These are phyloP conservation scores for Centrapalus pauciflorus DNA, from an alignment of 129 eudicot species.

Conservation along the genomic window DNA sequence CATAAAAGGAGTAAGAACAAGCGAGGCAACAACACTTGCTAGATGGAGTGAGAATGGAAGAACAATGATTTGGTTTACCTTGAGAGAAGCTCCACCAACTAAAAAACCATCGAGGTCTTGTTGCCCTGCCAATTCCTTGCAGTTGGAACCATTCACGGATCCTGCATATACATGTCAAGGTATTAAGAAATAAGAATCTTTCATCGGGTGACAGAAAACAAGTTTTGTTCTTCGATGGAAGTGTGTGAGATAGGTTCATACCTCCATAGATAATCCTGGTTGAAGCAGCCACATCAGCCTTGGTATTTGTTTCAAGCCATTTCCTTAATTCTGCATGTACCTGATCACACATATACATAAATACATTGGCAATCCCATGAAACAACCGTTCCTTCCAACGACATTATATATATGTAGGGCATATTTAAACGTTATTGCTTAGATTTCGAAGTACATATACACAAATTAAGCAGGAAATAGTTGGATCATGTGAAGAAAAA, in stretches of 20 bases:
- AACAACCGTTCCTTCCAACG: too few relatives aligned
- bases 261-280: constrained; percentile 71
- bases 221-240: too few relatives aligned
- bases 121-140: constrained; percentile 63
- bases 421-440: neutral
- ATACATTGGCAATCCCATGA: neutral
- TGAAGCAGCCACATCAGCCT: constrained; percentile 54
- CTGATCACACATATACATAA: too few relatives aligned
- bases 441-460: neutral
- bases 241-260: constrained; percentile 10
- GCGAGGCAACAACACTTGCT: neutral
- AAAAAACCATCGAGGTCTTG: constrained; percentile 69
- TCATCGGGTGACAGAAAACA: neutral
- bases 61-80: constrained; percentile 24
- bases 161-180: too few relatives aligned
- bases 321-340: constrained; percentile 59
- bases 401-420: neutral
- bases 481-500: neutral
- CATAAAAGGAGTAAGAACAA: neutral
- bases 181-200: neutral
- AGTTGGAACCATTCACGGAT: constrained; percentile 61
- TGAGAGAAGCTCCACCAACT: constrained; percentile 71
- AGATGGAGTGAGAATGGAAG: neutral
- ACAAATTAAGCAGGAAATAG: neutral
- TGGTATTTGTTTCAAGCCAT: constrained; percentile 47